Evolutionary conservation across 108 stramenopile species (phyloP).

Genomic region (Ochromonas danica): DNA sequence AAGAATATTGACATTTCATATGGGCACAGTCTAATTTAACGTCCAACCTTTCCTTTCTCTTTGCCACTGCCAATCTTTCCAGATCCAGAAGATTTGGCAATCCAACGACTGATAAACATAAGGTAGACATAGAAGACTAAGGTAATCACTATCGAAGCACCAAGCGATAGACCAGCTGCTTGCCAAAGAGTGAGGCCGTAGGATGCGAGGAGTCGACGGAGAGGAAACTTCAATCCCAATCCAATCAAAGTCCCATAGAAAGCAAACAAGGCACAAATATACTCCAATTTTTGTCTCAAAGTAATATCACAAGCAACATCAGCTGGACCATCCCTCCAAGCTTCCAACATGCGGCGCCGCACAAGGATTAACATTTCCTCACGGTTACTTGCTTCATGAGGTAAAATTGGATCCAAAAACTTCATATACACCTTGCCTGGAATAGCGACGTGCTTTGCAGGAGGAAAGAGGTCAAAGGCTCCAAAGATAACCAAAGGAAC

Average conservation of each 20-base stretch:
- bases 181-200: neutral
- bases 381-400: neutral
- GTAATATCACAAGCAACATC: neutral
- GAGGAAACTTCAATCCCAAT: neutral
- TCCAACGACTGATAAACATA: neutral
- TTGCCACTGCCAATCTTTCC: no score
- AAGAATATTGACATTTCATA: no score
- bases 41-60: no score
- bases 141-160: neutral
- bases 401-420: constrained; percentile 11
- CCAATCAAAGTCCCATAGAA: neutral
- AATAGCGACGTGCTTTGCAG: constrained; percentile 10
- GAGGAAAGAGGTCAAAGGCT: constrained; percentile 48
- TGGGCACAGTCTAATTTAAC: no score
- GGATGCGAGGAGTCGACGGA: neutral
- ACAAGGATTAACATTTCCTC: constrained; percentile 12
- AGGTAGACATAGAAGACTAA: constrained; percentile 27
- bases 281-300: no score
- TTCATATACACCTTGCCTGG: constrained; percentile 14
- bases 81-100: neutral
- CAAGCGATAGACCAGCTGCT: neutral
- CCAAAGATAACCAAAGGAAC: constrained; percentile 47
- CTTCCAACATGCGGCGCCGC: constrained; percentile 24
- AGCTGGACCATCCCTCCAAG: neutral
- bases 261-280: neutral